phyloP scores from a whole-genome alignment of 2,329 filamentous ascomycete genomes.

The Purpureocillium takamizusanense region DNA sequence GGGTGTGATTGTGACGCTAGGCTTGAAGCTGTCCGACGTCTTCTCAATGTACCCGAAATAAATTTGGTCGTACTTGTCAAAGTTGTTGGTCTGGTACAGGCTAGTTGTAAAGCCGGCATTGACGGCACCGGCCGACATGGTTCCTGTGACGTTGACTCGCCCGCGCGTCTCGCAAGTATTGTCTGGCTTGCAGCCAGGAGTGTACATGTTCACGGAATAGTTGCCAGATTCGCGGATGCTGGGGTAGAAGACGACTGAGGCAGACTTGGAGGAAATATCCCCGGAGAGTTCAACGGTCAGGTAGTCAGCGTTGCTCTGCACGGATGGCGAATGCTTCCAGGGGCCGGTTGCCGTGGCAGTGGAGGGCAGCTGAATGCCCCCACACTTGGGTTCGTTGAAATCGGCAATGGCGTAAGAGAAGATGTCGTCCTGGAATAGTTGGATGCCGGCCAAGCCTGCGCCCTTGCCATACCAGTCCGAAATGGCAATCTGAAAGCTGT shows the following conservation, averaged over 20 bases:
- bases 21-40: conserved; percentile 62
- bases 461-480: conserved; percentile 80
- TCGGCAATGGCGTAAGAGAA: conserved; percentile 74
- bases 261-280: conserved; percentile 46
- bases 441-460: conserved; percentile 75
- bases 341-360: conserved; percentile 60
- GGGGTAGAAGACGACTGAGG: conserved; percentile 69
- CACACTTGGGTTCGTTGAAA: conserved; percentile 85
- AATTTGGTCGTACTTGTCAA: conserved; percentile 92
- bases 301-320: conserved; percentile 65
- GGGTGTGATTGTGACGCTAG: conserved; percentile 70
- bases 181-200: conserved; percentile 80
- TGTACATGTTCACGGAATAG: conserved; percentile 86
- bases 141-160: conserved; percentile 70
- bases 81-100: conserved; percentile 86
- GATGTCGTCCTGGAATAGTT: conserved; percentile 80
- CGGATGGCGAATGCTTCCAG: conserved; percentile 63
- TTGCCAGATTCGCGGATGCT: conserved; percentile 84
- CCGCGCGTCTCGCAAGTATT: conserved; percentile 68
- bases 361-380: conserved; percentile 51
- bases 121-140: conserved; percentile 46
- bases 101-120: conserved; percentile 45
- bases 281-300: conserved; percentile 57
- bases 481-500: conserved; percentile 75
- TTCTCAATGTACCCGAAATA: conserved; percentile 80